Evolutionary conservation across 1,284 basidiomycete species (phyloP).

Genomic region (Naganishia sp.): DNA sequence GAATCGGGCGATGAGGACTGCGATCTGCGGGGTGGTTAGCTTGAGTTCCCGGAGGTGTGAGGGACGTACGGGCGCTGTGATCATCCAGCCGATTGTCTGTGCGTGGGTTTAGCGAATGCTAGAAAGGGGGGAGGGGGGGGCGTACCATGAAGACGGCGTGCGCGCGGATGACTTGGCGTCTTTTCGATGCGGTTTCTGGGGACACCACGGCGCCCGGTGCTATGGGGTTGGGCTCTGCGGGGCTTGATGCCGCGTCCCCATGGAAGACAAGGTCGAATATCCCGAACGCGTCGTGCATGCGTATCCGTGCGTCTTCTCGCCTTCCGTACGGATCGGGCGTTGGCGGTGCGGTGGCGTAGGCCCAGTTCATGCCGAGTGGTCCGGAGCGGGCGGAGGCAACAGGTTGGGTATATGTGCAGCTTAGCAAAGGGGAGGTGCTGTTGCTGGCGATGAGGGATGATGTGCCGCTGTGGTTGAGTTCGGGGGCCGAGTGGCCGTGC

Average conservation of each 20-base stretch:
- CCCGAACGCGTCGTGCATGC: conserved; percentile 2
- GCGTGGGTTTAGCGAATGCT: background rate
- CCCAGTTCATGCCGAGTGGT: conserved; percentile 7
- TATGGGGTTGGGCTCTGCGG: background rate
- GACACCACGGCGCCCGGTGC: background rate
- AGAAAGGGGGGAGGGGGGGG: background rate
- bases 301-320: background rate
- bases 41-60: background rate
- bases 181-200: background rate
- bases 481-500: no score
- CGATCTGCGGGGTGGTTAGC: conserved; percentile 2
- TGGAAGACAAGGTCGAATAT: conserved; percentile 9
- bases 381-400: background rate
- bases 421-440: background rate
- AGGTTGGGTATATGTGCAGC: background rate
- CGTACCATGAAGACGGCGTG: conserved; percentile 20
- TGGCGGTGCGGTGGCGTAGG: background rate
- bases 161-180: background rate
- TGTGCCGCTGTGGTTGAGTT: no score
- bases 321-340: background rate
- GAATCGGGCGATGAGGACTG: conserved; percentile 22
- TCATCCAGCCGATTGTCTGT: conserved; percentile 13
- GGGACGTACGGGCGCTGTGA: conserved; percentile 8
- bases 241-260: background rate
- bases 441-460: background rate